Conservation (phyloP, 2,329 filamentous ascomycete genomes). For the Diplodia corticola region DNA sequence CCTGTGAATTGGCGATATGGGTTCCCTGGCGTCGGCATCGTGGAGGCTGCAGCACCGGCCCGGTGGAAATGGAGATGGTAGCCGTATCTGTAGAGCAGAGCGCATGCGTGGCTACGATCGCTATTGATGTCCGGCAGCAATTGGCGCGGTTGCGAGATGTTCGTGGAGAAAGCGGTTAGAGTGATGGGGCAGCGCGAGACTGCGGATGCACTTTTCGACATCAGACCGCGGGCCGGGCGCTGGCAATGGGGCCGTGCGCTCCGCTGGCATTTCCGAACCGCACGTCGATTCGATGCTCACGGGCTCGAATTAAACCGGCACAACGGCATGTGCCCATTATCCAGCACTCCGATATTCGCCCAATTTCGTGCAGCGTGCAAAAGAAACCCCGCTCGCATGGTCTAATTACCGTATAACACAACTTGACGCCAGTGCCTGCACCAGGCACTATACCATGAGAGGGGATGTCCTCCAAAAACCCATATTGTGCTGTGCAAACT, state of each 20-base stretch:
- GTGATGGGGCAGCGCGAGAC: neutral
- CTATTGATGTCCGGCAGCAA: too few relatives aligned
- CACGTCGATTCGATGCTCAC: neutral
- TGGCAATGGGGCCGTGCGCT: neutral
- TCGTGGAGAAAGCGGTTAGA: neutral
- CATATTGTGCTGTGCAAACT: neutral
- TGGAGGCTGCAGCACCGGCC: neutral
- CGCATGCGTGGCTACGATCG: neutral
- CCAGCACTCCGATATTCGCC: neutral
- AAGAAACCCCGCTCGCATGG: neutral
- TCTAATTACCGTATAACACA: constrained; percentile 5
- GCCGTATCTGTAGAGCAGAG: neutral
- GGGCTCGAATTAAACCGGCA: neutral
- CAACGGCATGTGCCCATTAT: neutral
- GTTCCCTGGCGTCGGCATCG: constrained; percentile 14
- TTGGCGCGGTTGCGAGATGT: neutral
- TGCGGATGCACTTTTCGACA: constrained; percentile 16
- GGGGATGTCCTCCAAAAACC: neutral
- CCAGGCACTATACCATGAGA: neutral
- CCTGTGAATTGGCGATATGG: constrained; percentile 46
- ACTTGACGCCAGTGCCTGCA: constrained; percentile 1
- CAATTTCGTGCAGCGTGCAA: neutral
- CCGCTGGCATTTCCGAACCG: neutral
- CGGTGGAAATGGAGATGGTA: neutral
- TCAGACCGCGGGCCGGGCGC: neutral